phyloP scores from a whole-genome alignment of 2,329 filamentous ascomycete species.

The Lecanicillium sp. region DNA sequence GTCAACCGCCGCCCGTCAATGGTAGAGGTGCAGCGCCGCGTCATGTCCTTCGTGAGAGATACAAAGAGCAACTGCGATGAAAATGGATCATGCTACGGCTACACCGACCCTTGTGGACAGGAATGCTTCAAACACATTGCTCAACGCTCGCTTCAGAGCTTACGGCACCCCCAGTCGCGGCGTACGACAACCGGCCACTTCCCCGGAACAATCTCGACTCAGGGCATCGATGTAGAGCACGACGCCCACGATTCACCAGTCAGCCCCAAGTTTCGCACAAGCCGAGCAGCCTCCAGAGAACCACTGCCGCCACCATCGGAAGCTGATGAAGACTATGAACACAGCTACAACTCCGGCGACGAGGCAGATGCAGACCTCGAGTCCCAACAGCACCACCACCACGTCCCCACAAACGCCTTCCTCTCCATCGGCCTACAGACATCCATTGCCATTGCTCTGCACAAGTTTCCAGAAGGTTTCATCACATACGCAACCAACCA shows the following conservation, averaged over 20 bases:
- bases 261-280: slow-evolving; percentile 26
- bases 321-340: slow-evolving; percentile 8
- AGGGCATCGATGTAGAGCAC: slow-evolving; percentile 19
- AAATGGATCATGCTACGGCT: slow-evolving; percentile 53
- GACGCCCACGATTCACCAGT: slow-evolving; percentile 18
- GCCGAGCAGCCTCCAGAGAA: slow-evolving; percentile 31
- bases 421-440: slow-evolving; percentile 94
- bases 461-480: slow-evolving; percentile 84
- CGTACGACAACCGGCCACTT: slow-evolving; percentile 32
- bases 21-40: slow-evolving; percentile 42
- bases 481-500: slow-evolving; percentile 97
- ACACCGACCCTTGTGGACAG: slow-evolving; percentile 56
- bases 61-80: slow-evolving; percentile 56
- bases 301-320: slow-evolving; percentile 16
- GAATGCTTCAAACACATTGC: slow-evolving; percentile 54
- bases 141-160: slow-evolving; percentile 25
- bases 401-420: slow-evolving; percentile 90
- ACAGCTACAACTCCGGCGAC: slow-evolving; percentile 17
- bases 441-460: slow-evolving; percentile 85
- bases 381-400: slow-evolving; percentile 69
- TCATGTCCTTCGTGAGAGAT: slow-evolving; percentile 58
- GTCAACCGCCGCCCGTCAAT: slow-evolving; percentile 42
- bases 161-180: slow-evolving; percentile 28
- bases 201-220: slow-evolving; percentile 18
- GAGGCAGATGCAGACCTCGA: slow-evolving; percentile 34